Evolutionary conservation across 306 rosid genomes (phyloP), one percentile per base, ranked within the genome.

Genomic region (Cucurbita argyrosperma): DNA sequence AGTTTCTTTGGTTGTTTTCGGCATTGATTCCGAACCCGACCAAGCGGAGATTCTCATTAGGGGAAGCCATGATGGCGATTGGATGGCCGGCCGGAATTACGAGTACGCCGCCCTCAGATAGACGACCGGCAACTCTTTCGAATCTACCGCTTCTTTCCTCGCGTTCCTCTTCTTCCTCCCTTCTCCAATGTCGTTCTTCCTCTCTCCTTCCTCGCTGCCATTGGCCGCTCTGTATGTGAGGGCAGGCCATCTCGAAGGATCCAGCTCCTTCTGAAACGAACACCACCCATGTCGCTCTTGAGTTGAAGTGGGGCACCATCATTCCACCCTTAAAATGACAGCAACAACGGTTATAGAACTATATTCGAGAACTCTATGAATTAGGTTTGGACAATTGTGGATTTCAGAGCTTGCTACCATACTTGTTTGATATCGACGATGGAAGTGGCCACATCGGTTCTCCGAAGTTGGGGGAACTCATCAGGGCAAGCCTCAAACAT

Each of bases 221-320:
- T 26, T 23, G 52, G 37, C 46, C 39, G 12, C 50, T 40, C 11
- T 37, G 53, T 10, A 85, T 5, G 74, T 77, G 79, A 46, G 85
- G 84, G 61, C 87, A 81, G 0, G 71, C 89, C 83, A 86, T 86
- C 51, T 86, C 89, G n/a, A 77, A 37, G 1, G 68, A 58, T 42
- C 85, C 89, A 6, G 1, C 43, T 61, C 89, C 89, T 72, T 81
- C 84, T 61, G 77, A 76, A 19, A 86, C 82, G 23, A 46, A 40
- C 10, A 40, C 61, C 37, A 83, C 50, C 5, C 77, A 15, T 5
- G 83, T 83, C 2, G 85, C 74, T 74, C 75, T 83, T 0, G 89
- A 76, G 59, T 83, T 81, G 77, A 11, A 81, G 62, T 86, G 87
- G 7, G 89, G 89, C 58, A 81, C 77, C 79, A 81, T 64, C 77